Evolutionary conservation across 2,329 filamentous ascomycete species (phyloP).

Genomic region (Trichophyton verrucosum): DNA sequence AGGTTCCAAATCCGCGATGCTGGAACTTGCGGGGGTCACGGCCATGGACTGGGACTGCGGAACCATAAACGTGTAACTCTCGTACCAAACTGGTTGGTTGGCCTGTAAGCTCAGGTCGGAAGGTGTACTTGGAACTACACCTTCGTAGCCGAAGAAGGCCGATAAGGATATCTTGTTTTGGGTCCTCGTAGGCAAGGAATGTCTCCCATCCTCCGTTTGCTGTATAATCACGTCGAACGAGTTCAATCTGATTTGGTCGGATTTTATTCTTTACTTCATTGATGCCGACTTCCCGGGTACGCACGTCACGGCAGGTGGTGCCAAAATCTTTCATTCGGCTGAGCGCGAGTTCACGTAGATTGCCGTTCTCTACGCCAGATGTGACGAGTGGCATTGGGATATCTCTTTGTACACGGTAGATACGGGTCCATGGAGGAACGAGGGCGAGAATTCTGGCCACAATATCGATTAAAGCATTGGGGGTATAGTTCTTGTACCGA

Average conservation of each 20-base stretch:
- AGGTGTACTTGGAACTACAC: conserved; percentile 84
- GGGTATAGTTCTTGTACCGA: conserved; percentile 96
- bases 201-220: conserved; percentile 98
- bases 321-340: conserved; percentile 99
- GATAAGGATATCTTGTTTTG: conserved; percentile 95
- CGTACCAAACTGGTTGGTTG: conserved; percentile 87
- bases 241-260: conserved; percentile 85
- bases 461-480: conserved; percentile 88
- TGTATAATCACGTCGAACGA: conserved; percentile 83
- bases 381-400: conserved; percentile 99
- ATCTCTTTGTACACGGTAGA: conserved; percentile 95
- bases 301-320: conserved; percentile 88
- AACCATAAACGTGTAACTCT: conserved; percentile 93
- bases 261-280: conserved; percentile 99
- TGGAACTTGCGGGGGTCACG: conserved; percentile 94
- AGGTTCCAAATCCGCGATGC: conserved; percentile 90
- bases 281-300: conserved; percentile 91
- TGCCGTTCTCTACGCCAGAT: conserved; percentile 94
- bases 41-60: conserved; percentile 92
- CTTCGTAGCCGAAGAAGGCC: conserved; percentile 78
- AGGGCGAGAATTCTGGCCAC: conserved; percentile 92
- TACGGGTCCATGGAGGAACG: conserved; percentile 93
- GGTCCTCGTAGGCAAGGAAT: conserved; percentile 94
- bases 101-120: conserved; percentile 69
- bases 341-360: conserved; percentile 80